Percentiles rank a stretch among this genome's conserved stretches.
Evolutionary conservation across 495 filamentous ascomycete genomes (phyloP).

Genomic region (Aspergillus conjunctus): DNA sequence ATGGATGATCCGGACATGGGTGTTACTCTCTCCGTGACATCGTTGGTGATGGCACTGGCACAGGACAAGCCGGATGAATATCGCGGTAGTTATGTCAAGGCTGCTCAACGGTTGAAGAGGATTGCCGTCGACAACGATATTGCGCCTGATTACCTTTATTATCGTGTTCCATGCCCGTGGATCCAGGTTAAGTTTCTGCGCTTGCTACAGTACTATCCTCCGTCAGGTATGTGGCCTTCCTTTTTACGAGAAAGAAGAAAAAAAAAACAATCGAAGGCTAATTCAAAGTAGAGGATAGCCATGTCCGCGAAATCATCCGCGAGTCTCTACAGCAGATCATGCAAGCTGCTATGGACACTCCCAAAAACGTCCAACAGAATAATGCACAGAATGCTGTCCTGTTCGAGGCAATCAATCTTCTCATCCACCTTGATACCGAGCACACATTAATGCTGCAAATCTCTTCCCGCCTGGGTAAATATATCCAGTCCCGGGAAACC

Average conservation of each 20-base stretch:
- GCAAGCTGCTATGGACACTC: conserved; percentile 85
- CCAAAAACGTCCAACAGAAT: conserved; percentile 99
- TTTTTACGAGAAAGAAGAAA: background rate
- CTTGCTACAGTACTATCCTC: conserved; percentile 92
- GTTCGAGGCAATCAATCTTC: conserved; percentile 98
- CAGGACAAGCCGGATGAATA: conserved; percentile 94
- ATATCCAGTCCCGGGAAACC: conserved; percentile 95
- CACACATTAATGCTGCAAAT: conserved; percentile 96
- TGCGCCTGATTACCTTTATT: conserved; percentile 89
- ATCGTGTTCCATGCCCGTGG: conserved; percentile 99
- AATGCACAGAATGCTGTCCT: conserved; percentile 98
- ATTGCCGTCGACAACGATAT: conserved; percentile 89
- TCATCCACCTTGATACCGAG: conserved; percentile 98
- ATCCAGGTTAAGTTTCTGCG: conserved; percentile 93
- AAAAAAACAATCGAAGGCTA: conserved; percentile 15
- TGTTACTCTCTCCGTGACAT: conserved; percentile 93
- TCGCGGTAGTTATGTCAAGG: conserved; percentile 91
- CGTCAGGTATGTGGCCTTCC: conserved; percentile 68
- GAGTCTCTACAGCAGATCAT: conserved; percentile 89
- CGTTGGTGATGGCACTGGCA: conserved; percentile 91
- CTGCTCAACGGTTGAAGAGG: conserved; percentile 82
- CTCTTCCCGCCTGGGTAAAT: conserved; percentile 89
- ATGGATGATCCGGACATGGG: conserved; percentile 98
- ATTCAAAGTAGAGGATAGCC: conserved; percentile 72
- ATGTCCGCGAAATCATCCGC: conserved; percentile 88